Evolutionary conservation across 805 yeast genomes (phyloP).

Genomic region (Candida ascalaphidarum): DNA sequence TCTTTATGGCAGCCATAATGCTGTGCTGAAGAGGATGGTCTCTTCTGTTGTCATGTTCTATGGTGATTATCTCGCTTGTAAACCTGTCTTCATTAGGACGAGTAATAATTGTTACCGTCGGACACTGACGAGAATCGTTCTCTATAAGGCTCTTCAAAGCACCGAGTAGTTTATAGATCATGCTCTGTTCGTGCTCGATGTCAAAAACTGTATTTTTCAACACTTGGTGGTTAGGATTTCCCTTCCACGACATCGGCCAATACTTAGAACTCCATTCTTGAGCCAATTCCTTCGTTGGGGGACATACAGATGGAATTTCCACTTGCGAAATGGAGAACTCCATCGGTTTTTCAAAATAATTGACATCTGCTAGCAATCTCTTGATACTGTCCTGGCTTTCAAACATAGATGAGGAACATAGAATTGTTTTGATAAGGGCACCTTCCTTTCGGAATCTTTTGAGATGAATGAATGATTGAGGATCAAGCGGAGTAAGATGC

Average conservation of each 20-base stretch:
- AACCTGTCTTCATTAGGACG: slow-evolving; percentile 37
- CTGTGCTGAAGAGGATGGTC: slow-evolving; percentile 61
- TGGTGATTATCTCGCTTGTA: slow-evolving; percentile 23
- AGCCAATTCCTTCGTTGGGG: slow-evolving; percentile 62
- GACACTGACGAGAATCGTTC: slow-evolving; percentile 13
- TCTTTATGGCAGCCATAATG: slow-evolving; percentile 60
- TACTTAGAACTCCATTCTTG: slow-evolving; percentile 53
- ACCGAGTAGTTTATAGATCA: slow-evolving; percentile 9
- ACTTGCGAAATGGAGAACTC: slow-evolving; percentile 6
- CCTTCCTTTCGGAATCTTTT: slow-evolving; percentile 41
- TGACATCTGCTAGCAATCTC: too few relatives aligned
- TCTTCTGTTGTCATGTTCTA: slow-evolving; percentile 28
- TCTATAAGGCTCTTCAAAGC: slow-evolving; percentile 1
- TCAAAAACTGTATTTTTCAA: slow-evolving; percentile 49
- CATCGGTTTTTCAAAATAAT: slow-evolving; percentile 4
- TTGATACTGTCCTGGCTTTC: slow-evolving; percentile 10
- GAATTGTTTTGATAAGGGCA: slow-evolving; percentile 25
- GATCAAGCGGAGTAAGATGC: slow-evolving; percentile 17
- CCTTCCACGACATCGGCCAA: slow-evolving; percentile 95
- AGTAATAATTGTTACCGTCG: slow-evolving; percentile 57
- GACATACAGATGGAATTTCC: slow-evolving; percentile 53
- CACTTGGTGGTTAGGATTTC: slow-evolving; percentile 73
- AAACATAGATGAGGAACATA: slow-evolving; percentile 36
- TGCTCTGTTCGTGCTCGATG: slow-evolving; percentile 29
- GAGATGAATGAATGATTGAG: slow-evolving; percentile 29